A percentile compares a stretch with the other conserved stretches of the same genome.
Evolutionary conservation across 2,329 filamentous ascomycete species (phyloP).

Genomic region (Aureobasidium sp.): DNA sequence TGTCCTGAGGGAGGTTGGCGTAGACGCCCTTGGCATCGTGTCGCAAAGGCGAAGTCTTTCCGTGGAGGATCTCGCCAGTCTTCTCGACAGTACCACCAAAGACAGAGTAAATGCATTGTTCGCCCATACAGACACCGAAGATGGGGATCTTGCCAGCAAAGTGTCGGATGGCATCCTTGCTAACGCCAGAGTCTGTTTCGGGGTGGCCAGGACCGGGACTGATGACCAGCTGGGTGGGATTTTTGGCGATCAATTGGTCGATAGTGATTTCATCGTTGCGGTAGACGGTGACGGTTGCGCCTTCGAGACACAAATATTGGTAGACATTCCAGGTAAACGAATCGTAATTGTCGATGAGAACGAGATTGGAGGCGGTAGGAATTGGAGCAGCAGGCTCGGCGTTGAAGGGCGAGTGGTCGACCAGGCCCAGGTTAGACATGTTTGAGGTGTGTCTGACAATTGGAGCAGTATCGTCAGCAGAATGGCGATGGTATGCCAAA

Average conservation of each 20-base stretch:
- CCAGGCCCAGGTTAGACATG: conserved; percentile 33
- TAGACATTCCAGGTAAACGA: conserved; percentile 99
- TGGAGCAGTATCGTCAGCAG: background rate
- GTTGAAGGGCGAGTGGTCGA: conserved; percentile 83
- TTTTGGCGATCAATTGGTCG: conserved; percentile 70
- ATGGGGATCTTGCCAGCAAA: conserved; percentile 94
- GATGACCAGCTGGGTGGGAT: conserved; percentile 88
- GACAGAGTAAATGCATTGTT: conserved; percentile 94
- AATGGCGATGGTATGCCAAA: background rate
- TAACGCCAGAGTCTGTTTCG: conserved; percentile 81
- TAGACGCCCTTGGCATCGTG: conserved; percentile 95
- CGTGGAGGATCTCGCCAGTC: conserved; percentile 92
- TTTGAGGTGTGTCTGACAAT: background rate
- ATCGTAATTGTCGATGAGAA: conserved; percentile 98
- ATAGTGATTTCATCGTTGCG: conserved; percentile 88
- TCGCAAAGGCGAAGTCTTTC: conserved; percentile 84
- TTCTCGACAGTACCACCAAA: conserved; percentile 88
- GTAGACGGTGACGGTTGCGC: conserved; percentile 79
- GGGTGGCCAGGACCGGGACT: conserved; percentile 95
- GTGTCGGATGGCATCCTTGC: conserved; percentile 79
- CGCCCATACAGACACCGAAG: conserved; percentile 97
- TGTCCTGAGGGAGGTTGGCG: conserved; percentile 63
- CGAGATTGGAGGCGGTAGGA: conserved; percentile 74
- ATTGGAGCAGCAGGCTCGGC: conserved; percentile 65
- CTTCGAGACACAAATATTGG: conserved; percentile 95